These are phyloP conservation scores for Ophiostoma ulmi DNA, from an alignment of 2,329 filamentous ascomycete species.

Conservation along the genomic window DNA sequence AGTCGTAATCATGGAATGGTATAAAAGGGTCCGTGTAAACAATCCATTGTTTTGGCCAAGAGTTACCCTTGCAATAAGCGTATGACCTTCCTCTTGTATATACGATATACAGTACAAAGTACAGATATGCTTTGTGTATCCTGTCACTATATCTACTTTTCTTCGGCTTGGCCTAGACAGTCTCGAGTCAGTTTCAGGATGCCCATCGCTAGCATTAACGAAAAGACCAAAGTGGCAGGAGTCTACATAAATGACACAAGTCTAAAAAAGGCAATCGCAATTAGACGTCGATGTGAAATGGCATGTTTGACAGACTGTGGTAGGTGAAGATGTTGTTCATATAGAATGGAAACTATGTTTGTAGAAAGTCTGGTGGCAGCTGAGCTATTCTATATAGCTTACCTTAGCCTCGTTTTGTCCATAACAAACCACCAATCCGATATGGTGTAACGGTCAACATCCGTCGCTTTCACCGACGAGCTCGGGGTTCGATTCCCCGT, in stretches of 20 bases:
- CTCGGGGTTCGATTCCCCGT: conserved; percentile 16
- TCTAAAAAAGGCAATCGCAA: neutral
- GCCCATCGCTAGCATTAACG: neutral
- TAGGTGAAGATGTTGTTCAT: neutral
- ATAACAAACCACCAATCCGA: conserved; percentile 13
- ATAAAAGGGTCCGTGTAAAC: neutral
- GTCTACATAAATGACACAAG: neutral
- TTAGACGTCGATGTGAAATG: neutral
- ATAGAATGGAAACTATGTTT: no score
- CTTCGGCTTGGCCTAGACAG: conserved; percentile 4
- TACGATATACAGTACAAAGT: no score
- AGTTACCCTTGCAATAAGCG: neutral
- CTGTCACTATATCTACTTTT: neutral
- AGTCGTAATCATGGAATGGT: neutral
- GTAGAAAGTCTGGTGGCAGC: no score
- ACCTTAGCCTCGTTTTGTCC: neutral
- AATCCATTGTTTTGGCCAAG: conserved; percentile 5
- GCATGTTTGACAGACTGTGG: neutral
- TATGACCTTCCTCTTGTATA: conserved; percentile 3
- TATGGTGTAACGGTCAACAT: conserved; percentile 16
- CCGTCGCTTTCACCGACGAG: conserved; percentile 14
- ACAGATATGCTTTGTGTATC: no score
- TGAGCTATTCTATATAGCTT: neutral
- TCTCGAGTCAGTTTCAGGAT: conserved; percentile 13
- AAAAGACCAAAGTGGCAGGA: neutral